Base-by-base conservation (phyloP, 495 filamentous ascomycete species). In the Aspergillus saccharolyticus region DNA sequence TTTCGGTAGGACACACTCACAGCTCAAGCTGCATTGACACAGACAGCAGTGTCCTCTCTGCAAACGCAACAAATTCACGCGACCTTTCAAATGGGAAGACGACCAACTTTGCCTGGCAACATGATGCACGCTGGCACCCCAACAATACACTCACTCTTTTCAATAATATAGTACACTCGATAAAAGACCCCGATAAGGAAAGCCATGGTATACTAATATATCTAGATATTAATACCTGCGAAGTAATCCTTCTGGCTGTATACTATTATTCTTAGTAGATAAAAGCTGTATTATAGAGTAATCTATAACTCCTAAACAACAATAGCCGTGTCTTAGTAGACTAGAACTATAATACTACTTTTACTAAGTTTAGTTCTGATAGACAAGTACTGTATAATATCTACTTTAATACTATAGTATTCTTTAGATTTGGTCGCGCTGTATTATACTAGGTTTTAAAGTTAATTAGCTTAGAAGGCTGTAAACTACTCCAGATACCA, bases 311-410 rank as follows among this genome's bases (percentile, higher is more conserved):
- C 3, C 70, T 86, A 0, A 77, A 78, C 0, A 63, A 72, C 51
- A 67, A 53, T 10, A 82, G 80, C 0, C 81, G 84, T 42, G 72
- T 78, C 8, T 64, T 85, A 14, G 74, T 85, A 15, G 81, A 79
- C 52, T 86, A 81, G 82, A 83, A 82, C 8, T 79, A 80, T 42
- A 74, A 74, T 42, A 76, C 80, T 0, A 77, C 77, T 7, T 74
- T 79, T 53, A 85, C 78, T 1, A 83, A 87, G 58, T 85, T 78
- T 62, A 74, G 70, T 0, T 55, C 67, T 0, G 70, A 81, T 18
- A 83, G 84, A 0, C 72, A 74, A 9, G 58, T 78, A 12, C 57
- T 82, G 4, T 83, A 80, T 57, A 65, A 76, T 50, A 63, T 69
- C 15, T 71, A 72, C 53, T 73, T 72, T 44, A 69, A 68, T 8